Percentiles rank a stretch among this genome's conserved stretches.
Evolutionary conservation across 805 yeast species (phyloP).

Genomic region (Candida adriatica): DNA sequence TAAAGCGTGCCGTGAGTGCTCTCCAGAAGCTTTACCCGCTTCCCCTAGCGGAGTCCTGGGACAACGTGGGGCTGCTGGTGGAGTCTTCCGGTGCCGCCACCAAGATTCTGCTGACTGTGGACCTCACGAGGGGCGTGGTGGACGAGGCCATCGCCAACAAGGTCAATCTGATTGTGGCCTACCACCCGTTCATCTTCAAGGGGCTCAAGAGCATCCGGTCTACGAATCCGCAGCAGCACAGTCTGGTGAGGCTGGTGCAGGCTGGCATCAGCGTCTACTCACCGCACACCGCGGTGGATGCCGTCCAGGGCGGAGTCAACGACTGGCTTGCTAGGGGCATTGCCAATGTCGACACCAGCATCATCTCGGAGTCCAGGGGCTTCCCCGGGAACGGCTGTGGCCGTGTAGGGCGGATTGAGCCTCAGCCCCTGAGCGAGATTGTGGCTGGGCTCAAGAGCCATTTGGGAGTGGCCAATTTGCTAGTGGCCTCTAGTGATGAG

Average conservation of each 20-base stretch:
- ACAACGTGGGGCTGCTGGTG: slow-evolving; percentile 86
- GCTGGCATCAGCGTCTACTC: slow-evolving; percentile 83
- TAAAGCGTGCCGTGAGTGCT: slow-evolving; percentile 39
- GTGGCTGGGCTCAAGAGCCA: slow-evolving; percentile 46
- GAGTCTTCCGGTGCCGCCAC: slow-evolving; percentile 33
- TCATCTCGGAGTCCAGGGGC: slow-evolving; percentile 38
- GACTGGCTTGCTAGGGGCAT: slow-evolving; percentile 79
- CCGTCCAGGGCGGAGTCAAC: slow-evolving; percentile 88
- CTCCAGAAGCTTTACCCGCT: slow-evolving; percentile 78
- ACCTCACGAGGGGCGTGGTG: slow-evolving; percentile 75
- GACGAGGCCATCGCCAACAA: slow-evolving; percentile 67
- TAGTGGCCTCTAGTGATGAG: slow-evolving; percentile 42
- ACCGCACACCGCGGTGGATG: slow-evolving; percentile 96
- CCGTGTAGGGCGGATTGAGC: slow-evolving; percentile 47
- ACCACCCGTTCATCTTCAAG: slow-evolving; percentile 90
- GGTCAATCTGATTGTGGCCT: slow-evolving; percentile 65
- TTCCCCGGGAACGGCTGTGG: slow-evolving; percentile 72
- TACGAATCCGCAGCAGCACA: slow-evolving; percentile 71
- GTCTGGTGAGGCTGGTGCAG: slow-evolving; percentile 64
- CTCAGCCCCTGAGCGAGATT: slow-evolving; percentile 37
- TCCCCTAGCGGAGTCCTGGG: slow-evolving; percentile 87
- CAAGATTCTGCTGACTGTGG: slow-evolving; percentile 64
- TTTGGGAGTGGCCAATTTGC: slow-evolving; percentile 50
- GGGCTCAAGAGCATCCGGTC: slow-evolving; percentile 69
- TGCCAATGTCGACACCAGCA: slow-evolving; percentile 24